phyloP scores from a whole-genome alignment of 1,284 basidiomycete genomes.

The Puccinia coronata region DNA sequence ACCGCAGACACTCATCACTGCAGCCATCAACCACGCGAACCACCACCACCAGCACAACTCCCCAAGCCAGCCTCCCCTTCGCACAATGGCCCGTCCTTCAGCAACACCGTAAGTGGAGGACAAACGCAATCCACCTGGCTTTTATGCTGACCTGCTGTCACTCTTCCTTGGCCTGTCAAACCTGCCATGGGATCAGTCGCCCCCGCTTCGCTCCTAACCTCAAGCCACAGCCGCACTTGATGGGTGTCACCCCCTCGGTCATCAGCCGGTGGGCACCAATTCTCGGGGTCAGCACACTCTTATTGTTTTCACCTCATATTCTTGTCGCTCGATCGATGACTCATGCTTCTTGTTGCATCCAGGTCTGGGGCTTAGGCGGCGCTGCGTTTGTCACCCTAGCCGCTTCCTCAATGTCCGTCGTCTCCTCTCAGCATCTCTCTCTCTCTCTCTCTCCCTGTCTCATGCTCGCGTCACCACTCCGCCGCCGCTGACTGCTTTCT shows the following conservation, averaged over 20 bases:
- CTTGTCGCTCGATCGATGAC: background rate
- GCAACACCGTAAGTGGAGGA: constrained; percentile 2
- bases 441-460: background rate
- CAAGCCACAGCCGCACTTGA: constrained; percentile 40
- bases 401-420: constrained; percentile 43
- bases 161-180: background rate
- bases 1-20: background rate
- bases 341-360: background rate
- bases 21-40: background rate
- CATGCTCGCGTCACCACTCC: no score
- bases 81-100: constrained; percentile 12
- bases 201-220: constrained; percentile 43
- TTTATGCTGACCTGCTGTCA: background rate
- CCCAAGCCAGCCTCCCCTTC: background rate
- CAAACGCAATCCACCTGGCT: background rate
- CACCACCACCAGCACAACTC: background rate
- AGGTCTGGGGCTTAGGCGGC: constrained; percentile 41
- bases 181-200: background rate
- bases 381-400: constrained; percentile 22
- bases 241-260: constrained; percentile 35
- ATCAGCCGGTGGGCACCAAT: constrained; percentile 26
- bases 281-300: constrained; percentile 11
- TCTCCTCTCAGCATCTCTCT: background rate
- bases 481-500: background rate
- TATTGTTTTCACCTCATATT: background rate